Evolutionary conservation across 495 filamentous ascomycete genomes (phyloP).

Genomic region (Ascodesmis nigricans): DNA sequence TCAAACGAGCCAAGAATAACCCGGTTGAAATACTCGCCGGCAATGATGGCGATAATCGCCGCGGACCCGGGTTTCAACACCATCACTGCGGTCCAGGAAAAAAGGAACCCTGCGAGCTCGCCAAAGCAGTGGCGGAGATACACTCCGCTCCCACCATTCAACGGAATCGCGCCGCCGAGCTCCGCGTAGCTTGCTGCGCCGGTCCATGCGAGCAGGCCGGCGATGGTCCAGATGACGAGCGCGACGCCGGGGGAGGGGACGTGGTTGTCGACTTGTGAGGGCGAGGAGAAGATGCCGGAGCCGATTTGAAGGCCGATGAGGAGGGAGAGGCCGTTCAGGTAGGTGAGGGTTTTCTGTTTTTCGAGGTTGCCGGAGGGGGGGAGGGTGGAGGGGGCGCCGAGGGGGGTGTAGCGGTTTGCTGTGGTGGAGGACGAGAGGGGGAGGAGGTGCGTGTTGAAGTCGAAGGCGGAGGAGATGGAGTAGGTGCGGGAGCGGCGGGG

Average conservation of each 20-base stretch:
- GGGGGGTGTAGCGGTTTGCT: conserved; percentile 51
- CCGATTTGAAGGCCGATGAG: conserved; percentile 88
- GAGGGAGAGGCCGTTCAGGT: conserved; percentile 74
- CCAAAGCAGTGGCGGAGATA: conserved; percentile 94
- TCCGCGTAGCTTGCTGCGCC: conserved; percentile 92
- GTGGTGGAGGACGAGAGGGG: conserved; percentile 68
- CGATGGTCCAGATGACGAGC: conserved; percentile 72
- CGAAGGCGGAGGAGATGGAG: conserved; percentile 79
- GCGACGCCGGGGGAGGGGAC: conserved; percentile 82
- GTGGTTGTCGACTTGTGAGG: conserved; percentile 80
- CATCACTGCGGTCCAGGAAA: conserved; percentile 85
- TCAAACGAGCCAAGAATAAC: conserved; percentile 41
- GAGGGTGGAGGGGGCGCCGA: conserved; percentile 44
- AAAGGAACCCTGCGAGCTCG: conserved; percentile 74
- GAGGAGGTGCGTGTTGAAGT: conserved; percentile 77
- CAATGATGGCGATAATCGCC: conserved; percentile 92
- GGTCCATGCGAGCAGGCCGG: conserved; percentile 84
- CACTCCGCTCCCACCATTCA: conserved; percentile 84
- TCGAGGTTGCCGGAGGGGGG: conserved; percentile 43
- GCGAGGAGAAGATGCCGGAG: conserved; percentile 91
- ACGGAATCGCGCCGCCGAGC: conserved; percentile 79
- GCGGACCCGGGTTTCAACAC: conserved; percentile 83
- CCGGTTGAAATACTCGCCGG: conserved; percentile 85
- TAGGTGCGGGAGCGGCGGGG: conserved; percentile 45
- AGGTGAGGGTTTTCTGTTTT: conserved; percentile 87